phyloP scores from a whole-genome alignment of 1,284 basidiomycete species.

The Trichosporon sp. region DNA sequence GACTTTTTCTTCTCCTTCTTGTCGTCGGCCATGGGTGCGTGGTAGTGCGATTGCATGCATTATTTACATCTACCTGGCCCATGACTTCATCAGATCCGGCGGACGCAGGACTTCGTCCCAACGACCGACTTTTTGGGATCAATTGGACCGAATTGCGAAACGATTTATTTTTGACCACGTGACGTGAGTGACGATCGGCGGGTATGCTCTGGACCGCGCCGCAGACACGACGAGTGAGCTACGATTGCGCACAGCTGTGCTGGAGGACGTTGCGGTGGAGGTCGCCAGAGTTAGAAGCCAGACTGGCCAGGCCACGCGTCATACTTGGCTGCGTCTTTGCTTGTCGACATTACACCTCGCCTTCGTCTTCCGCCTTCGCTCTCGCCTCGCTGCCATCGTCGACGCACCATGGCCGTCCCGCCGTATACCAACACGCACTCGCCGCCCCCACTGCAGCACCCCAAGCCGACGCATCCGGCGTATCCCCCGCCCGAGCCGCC shows the following conservation, averaged over 20 bases:
- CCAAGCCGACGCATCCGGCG: slow-evolving; percentile 80
- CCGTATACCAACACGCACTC: slow-evolving; percentile 53
- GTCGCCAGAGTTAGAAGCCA: not conserved
- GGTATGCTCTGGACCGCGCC: too few relatives aligned
- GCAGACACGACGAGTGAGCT: too few relatives aligned
- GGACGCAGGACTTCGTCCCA: slow-evolving; percentile 3
- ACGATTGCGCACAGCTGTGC: not conserved
- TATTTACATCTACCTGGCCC: not conserved
- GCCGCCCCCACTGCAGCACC: slow-evolving; percentile 77
- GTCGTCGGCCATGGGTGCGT: slow-evolving; percentile 30
- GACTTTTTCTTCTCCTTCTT: slow-evolving; percentile 53
- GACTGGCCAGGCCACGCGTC: slow-evolving; percentile 8
- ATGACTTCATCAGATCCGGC: not conserved
- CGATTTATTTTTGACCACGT: not conserved
- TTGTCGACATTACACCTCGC: slow-evolving; percentile 1
- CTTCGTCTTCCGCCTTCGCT: not conserved
- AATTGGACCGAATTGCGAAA: not conserved
- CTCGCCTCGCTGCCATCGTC: too few relatives aligned
- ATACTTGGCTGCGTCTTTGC: too few relatives aligned
- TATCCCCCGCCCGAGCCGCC: slow-evolving; percentile 80
- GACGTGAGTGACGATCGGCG: too few relatives aligned
- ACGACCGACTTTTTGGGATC: slow-evolving; percentile 21
- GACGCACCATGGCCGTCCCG: slow-evolving; percentile 32
- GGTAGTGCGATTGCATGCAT: not conserved
- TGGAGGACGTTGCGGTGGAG: not conserved